Base-by-base conservation (phyloP, 805 yeast species). In the Dipodascus albidus region DNA sequence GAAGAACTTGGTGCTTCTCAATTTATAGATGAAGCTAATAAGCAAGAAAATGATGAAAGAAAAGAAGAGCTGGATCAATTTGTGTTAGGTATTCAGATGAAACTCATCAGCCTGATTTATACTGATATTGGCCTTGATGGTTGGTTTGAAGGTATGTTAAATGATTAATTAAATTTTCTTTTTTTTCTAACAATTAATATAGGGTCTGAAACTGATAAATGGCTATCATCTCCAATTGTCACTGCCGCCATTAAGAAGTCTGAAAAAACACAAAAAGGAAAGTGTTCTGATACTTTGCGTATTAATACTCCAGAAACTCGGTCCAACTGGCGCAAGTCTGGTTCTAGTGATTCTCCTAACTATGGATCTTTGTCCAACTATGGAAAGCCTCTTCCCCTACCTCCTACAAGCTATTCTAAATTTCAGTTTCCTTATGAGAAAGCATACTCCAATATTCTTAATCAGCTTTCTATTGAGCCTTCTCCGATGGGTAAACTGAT, bases 121-220 rank as follows among this genome's bases (percentile, higher is more conserved):
- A 61, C 68, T 4, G 71, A 67, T 52, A 33, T 67, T 20, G 70
- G 70, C 11, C 23, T 33, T 6, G 58, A 53, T 3, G 58, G 64
- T 31, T 58, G 65, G 58, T 49, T 23, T 6, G 53, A 58, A n/a
- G 69, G 55, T 50, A 38, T 20, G 54, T 42, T 21, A n/a, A 21
- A 23, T 8, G 11, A 21, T 33, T 17, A 24, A 4, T 21, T 41
- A 15, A 23, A 22, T 19, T 48, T 4, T 11, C 48, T 19, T 41
- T n/a, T 27, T 14, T 47, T 22, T 23, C 20, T n/a, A 38, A 38
- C 44, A 38, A 6, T 6, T 23, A 48, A 48, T 23, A 4, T 21
- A 54, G 57, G 69, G 14, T 60, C 69, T 1, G 70, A 67, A 38
- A 65, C 69, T 3, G 71, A 67, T 53, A 52, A 53, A 50, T 67